Conservation (phyloP, 2,329 filamentous ascomycete species). For the Paramyrothecium roridum region DNA sequence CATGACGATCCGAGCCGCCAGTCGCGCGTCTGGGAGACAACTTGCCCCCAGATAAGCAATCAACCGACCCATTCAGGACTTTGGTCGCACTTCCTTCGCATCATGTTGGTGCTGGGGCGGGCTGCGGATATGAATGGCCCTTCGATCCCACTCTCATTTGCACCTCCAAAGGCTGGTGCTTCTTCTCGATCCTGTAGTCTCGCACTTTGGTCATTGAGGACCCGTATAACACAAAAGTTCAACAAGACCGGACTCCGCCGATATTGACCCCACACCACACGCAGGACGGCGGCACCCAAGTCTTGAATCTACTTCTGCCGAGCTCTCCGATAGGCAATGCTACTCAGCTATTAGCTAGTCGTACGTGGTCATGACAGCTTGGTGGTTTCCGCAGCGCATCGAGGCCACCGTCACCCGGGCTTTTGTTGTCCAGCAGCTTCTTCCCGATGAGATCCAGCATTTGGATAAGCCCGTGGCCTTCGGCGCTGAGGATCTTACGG, state of each 20-base stretch:
- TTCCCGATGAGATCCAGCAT: slow-evolving; percentile 58
- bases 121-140: neutral
- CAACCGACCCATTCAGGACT: neutral
- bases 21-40: neutral
- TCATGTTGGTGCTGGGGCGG: neutral
- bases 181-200: neutral
- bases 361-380: slow-evolving; percentile 38
- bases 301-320: no score
- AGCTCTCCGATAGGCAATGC: neutral
- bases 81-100: neutral
- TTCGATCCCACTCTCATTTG: neutral
- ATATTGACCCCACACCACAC: no score
- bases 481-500: slow-evolving; percentile 61
- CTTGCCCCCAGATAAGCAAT: neutral
- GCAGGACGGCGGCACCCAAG: no score
- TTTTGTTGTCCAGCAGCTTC: slow-evolving; percentile 64
- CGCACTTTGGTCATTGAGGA: neutral
- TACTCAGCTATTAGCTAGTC: neutral
- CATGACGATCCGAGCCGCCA: neutral
- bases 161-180: neutral
- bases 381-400: slow-evolving; percentile 72
- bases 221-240: neutral
- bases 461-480: slow-evolving; percentile 63
- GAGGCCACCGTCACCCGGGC: slow-evolving; percentile 65
- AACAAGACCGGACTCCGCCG: neutral